Evolutionary conservation across 331 rosid genomes (phyloP).

Genomic region (Quercus lobata): DNA sequence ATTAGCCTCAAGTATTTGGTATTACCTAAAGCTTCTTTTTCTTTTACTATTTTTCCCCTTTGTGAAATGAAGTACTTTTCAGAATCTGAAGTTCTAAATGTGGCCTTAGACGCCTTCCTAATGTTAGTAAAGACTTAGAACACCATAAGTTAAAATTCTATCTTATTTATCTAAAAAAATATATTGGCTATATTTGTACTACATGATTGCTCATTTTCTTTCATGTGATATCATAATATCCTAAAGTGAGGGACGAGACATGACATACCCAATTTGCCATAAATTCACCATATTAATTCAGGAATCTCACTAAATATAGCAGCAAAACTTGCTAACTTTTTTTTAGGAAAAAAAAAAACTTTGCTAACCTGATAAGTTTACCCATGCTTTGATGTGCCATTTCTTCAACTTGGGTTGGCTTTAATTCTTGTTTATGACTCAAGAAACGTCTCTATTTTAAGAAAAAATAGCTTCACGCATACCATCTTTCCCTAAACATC

Average conservation of each 20-base stretch:
- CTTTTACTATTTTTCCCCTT: not conserved
- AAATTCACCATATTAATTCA: not conserved
- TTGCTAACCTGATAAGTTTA: conserved; percentile 2
- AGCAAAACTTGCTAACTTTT: too few species aligned
- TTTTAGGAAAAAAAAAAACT: too few species aligned
- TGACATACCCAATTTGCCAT: not conserved
- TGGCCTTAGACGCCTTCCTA: not conserved
- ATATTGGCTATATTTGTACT: not conserved
- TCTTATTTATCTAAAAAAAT: too few species aligned
- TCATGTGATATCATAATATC: not conserved
- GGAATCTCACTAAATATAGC: not conserved
- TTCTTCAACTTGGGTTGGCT: not conserved
- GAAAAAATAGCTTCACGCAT: conserved; percentile 12
- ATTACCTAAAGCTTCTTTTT: not conserved
- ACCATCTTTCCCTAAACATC: conserved; percentile 23
- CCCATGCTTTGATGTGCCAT: not conserved
- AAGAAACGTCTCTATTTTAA: not conserved
- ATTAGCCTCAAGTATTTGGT: not conserved
- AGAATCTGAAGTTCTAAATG: not conserved
- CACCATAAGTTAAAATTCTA: too few species aligned
- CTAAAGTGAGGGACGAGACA: not conserved
- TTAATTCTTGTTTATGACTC: not conserved
- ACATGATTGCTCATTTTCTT: not conserved
- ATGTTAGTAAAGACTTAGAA: not conserved
- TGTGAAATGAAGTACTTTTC: not conserved